These are phyloP conservation scores for Mycosarcoma mackinlayi DNA, from an alignment of 1,284 basidiomycete species.

Conservation along the genomic window DNA sequence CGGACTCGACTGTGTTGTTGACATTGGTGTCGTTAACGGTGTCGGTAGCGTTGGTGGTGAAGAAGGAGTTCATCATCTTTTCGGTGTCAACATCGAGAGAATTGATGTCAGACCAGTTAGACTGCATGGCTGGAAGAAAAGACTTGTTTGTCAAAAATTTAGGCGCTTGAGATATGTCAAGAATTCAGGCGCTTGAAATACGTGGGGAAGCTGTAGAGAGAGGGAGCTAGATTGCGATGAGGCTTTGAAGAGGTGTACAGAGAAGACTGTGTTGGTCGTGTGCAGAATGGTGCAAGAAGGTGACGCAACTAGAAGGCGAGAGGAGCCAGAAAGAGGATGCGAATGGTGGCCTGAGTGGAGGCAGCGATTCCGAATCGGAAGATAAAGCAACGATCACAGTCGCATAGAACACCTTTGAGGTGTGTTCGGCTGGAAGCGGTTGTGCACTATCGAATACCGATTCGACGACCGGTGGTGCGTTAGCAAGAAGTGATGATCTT, in stretches of 20 bases:
- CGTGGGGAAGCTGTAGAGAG: too few relatives aligned
- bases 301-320: constrained; percentile 7
- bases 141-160: constrained; percentile 13
- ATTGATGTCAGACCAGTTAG: constrained; percentile 26
- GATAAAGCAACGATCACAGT: too few relatives aligned
- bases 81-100: constrained; percentile 32
- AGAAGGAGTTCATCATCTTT: constrained; percentile 30
- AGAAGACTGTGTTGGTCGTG: constrained; percentile 2
- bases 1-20: background rate
- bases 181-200: too few relatives aligned
- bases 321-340: background rate
- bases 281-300: constrained; percentile 39
- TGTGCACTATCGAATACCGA: too few relatives aligned
- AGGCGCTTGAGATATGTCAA: too few relatives aligned
- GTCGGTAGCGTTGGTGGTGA: constrained; percentile 1
- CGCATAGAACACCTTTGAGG: too few relatives aligned
- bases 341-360: constrained; percentile 28
- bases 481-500: too few relatives aligned
- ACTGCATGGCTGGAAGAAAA: constrained; percentile 7
- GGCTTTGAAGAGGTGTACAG: too few relatives aligned
- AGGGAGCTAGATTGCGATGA: too few relatives aligned
- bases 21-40: background rate
- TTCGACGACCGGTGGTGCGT: too few relatives aligned
- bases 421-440: too few relatives aligned
- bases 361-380: constrained; percentile 3